Evolutionary conservation across 2,329 filamentous ascomycete species (phyloP).

Genomic region (Claviceps citrina): DNA sequence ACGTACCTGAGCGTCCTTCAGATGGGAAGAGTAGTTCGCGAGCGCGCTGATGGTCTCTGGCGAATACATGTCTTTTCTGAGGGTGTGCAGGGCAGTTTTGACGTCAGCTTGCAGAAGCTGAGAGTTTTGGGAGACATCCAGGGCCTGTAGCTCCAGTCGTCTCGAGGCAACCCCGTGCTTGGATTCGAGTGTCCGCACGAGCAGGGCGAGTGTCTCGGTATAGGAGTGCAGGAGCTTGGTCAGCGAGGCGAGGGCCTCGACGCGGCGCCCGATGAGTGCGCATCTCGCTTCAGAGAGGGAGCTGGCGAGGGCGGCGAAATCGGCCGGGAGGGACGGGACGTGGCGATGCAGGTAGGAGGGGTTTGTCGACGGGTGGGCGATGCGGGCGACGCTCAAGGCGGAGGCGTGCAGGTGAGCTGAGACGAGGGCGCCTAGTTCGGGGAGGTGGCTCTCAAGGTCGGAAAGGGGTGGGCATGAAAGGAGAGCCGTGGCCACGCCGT

Average conservation of each 20-base stretch:
- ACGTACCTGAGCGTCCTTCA: constrained; percentile 32
- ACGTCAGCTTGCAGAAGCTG: constrained; percentile 26
- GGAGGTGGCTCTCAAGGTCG: constrained; percentile 31
- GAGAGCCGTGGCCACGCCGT: constrained; percentile 29
- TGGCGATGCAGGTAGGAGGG: constrained; percentile 42
- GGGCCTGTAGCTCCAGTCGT: constrained; percentile 34
- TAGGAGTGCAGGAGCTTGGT: constrained; percentile 25
- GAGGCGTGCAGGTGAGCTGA: constrained; percentile 34
- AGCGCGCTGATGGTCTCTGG: constrained; percentile 28
- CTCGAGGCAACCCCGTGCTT: constrained; percentile 39
- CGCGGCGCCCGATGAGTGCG: constrained; percentile 23
- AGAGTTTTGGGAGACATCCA: constrained; percentile 28
- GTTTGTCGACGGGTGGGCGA: constrained; percentile 34
- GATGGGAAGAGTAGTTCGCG: constrained; percentile 30
- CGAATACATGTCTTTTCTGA: constrained; percentile 28
- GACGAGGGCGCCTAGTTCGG: constrained; percentile 30
- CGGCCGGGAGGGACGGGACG: constrained; percentile 32
- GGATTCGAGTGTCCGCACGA: constrained; percentile 36
- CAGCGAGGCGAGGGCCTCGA: constrained; percentile 23
- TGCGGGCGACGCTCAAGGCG: constrained; percentile 32
- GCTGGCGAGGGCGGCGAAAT: constrained; percentile 22
- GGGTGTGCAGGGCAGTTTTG: constrained; percentile 18
- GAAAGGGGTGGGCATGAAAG: constrained; percentile 33
- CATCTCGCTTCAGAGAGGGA: constrained; percentile 16
- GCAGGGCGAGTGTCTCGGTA: constrained; percentile 22